phyloP scores from a whole-genome alignment of 768 basidiomycete genomes.

The Mycena sanguinolenta region DNA sequence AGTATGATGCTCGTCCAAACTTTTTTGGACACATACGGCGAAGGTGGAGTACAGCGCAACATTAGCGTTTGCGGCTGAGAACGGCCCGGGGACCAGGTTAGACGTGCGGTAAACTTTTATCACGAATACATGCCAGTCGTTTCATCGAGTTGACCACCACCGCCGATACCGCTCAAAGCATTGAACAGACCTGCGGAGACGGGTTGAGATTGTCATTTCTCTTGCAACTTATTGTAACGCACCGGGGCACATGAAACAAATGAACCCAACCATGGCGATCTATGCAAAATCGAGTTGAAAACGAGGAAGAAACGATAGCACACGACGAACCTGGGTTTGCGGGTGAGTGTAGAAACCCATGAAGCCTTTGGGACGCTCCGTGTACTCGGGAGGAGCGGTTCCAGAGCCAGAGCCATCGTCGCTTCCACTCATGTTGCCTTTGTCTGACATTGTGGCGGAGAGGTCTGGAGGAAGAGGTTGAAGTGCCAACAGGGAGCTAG shows the following conservation, averaged over 20 bases:
- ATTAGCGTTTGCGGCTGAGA: constrained; percentile 70
- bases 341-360: constrained; percentile 67
- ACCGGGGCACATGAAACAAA: constrained; percentile 64
- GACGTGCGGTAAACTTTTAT: background rate
- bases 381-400: constrained; percentile 36
- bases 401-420: constrained; percentile 44
- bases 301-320: background rate
- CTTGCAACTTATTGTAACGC: constrained; percentile 48
- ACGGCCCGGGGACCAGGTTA: background rate
- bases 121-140: constrained; percentile 55
- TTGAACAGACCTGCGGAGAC: constrained; percentile 76
- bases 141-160: constrained; percentile 79
- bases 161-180: constrained; percentile 84
- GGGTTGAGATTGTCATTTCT: background rate
- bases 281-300: constrained; percentile 22
- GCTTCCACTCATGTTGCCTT: constrained; percentile 39
- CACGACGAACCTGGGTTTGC: constrained; percentile 57
- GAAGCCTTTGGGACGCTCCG: constrained; percentile 59
- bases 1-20: constrained; percentile 30
- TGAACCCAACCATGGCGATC: constrained; percentile 68
- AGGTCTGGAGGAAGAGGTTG: constrained; percentile 28
- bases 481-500: constrained; percentile 20
- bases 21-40: constrained; percentile 57
- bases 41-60: constrained; percentile 74
- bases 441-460: constrained; percentile 37